Evolutionary conservation across 2,329 filamentous ascomycete species (phyloP).

Genomic region (Talaromyces sp.): DNA sequence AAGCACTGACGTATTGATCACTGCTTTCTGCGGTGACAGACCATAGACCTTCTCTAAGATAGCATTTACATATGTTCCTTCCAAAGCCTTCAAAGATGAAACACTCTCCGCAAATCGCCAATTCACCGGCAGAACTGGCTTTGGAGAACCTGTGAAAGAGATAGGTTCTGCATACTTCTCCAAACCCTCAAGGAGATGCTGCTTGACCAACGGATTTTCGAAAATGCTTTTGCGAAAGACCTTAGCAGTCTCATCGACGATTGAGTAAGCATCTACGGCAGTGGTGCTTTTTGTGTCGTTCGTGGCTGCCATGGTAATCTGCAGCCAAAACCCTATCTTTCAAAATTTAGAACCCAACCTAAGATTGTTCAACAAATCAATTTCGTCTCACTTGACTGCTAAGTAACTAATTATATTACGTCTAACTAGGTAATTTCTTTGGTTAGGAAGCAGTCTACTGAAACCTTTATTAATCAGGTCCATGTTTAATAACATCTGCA

Average conservation of each 20-base stretch:
- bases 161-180: constrained; percentile 7
- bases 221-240: constrained; percentile 7
- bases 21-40: neutral
- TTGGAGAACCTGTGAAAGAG: constrained; percentile 2
- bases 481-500: neutral
- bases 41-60: constrained; percentile 8
- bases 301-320: neutral
- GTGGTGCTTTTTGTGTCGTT: neutral
- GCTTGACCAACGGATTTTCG: constrained; percentile 1
- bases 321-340: neutral
- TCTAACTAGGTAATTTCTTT: neutral
- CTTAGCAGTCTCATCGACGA: neutral
- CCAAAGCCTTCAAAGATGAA: constrained; percentile 8
- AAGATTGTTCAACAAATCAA: neutral
- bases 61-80: constrained; percentile 11
- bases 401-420: neutral
- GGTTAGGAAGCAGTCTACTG: neutral
- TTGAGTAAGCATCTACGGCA: neutral
- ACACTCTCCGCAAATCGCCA: constrained; percentile 14
- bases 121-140: constrained; percentile 8
- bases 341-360: neutral
- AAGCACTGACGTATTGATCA: constrained; percentile 7
- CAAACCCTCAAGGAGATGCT: constrained; percentile 3
- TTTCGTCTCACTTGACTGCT: neutral
- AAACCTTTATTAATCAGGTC: neutral